A percentile compares a stretch with the other conserved stretches of the same genome.
Conservation (phyloP, 306 rosid genomes). For the Dryas alaskensis region DNA sequence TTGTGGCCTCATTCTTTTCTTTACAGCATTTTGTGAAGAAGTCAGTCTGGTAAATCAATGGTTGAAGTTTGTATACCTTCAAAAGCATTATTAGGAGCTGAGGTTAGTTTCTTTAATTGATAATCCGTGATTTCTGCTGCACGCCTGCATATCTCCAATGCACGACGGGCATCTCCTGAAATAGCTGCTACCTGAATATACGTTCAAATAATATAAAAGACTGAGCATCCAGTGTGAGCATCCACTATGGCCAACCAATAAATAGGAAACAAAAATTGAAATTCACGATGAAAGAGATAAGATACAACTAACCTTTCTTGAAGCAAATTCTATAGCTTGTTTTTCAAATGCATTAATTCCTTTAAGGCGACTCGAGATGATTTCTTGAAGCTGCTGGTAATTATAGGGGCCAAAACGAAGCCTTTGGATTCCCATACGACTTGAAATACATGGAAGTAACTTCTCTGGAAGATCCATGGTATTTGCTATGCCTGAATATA, state of each 20-base stretch:
- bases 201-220: conserved; percentile 22
- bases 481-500: conserved; percentile 83
- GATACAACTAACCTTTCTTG: conserved; percentile 12
- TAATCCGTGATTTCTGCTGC: conserved; percentile 94
- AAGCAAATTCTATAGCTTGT: conserved; percentile 11
- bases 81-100: conserved; percentile 36
- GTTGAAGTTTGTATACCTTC: conserved; percentile 44
- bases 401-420: conserved; percentile 17
- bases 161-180: conserved; percentile 98
- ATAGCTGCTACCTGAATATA: conserved; percentile 83
- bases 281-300: not conserved
- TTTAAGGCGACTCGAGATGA: too few relatives aligned
- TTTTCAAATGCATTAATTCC: too few relatives aligned
- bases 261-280: not conserved
- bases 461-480: conserved; percentile 99
- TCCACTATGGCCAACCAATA: not conserved
- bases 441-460: conserved; percentile 97
- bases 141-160: conserved; percentile 87
- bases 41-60: not conserved
- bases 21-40: not conserved
- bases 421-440: conserved; percentile 95
- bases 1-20: not conserved
- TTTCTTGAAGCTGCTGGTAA: too few relatives aligned
- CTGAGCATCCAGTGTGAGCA: not conserved
- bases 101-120: conserved; percentile 44